Percentiles rank a stretch among this genome's conserved stretches.
phyloP scores from a whole-genome alignment of 2,329 filamentous ascomycete genomes.

The Epichloe typhina region DNA sequence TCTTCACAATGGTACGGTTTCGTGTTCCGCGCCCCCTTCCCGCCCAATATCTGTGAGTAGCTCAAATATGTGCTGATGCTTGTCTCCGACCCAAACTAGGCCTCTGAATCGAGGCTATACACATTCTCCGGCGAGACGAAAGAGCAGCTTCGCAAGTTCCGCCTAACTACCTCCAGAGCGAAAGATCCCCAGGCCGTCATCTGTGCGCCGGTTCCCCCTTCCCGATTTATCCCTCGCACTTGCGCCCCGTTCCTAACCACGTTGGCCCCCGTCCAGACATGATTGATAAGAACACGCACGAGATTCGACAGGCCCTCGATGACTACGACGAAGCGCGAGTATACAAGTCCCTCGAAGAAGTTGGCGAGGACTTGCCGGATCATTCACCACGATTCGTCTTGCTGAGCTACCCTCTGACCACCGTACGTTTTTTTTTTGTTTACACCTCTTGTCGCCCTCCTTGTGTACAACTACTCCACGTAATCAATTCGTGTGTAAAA shows the following conservation, averaged over 20 bases:
- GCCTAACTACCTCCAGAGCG: slow-evolving; percentile 75
- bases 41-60: background rate
- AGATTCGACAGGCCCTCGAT: slow-evolving; percentile 56
- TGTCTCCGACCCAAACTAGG: slow-evolving; percentile 12
- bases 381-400: slow-evolving; percentile 83
- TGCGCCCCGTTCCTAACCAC: background rate
- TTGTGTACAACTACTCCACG: no score
- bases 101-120: slow-evolving; percentile 79
- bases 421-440: background rate
- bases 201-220: slow-evolving; percentile 42
- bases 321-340: slow-evolving; percentile 53
- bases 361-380: slow-evolving; percentile 83
- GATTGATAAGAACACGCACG: slow-evolving; percentile 81
- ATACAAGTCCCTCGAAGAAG: slow-evolving; percentile 67
- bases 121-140: slow-evolving; percentile 85
- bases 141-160: slow-evolving; percentile 86
- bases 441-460: background rate
- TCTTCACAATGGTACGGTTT: background rate
- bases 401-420: slow-evolving; percentile 69
- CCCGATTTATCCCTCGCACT: background rate
- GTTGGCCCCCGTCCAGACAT: slow-evolving; percentile 44
- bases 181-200: slow-evolving; percentile 84
- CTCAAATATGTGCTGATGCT: background rate
- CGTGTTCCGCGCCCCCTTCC: background rate
- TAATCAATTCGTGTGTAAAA: background rate